Percentiles rank a stretch among this genome's conserved stretches.
phyloP scores from a whole-genome alignment of 73 alveolate genomes.

The Paramecium caudatum region DNA sequence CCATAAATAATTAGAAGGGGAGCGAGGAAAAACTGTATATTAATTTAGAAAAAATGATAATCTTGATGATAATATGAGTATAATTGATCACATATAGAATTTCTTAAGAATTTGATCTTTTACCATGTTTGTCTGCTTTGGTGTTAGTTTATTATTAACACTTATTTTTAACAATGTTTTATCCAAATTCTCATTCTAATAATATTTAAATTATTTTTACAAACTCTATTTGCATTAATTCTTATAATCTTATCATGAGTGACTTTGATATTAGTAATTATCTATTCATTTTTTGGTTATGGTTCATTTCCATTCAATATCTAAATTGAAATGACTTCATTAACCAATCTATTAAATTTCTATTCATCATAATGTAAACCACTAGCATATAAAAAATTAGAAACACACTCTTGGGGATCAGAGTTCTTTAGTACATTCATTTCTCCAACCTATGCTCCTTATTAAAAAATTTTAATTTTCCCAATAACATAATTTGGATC shows the following conservation, averaged over 20 bases:
- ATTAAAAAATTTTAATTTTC: constrained; percentile 3
- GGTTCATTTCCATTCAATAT: constrained; percentile 1
- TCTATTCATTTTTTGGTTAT: constrained; percentile 9
- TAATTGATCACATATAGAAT: neutral
- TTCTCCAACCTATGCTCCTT: neutral
- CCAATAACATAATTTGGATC: neutral
- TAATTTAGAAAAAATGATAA: constrained; percentile 29
- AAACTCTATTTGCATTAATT: constrained; percentile 40
- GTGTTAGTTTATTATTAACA: neutral
- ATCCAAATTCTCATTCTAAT: constrained; percentile 25
- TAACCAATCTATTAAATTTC: constrained; percentile 4
- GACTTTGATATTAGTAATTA: neutral
- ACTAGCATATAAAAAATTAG: neutral
- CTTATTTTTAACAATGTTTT: neutral
- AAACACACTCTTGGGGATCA: neutral
- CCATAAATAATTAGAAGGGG: neutral
- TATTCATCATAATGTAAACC: constrained; percentile 41
- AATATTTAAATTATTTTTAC: neutral
- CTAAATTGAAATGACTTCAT: constrained; percentile 5
- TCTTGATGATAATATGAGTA: constrained; percentile 40
- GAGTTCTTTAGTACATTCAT: neutral
- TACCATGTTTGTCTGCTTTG: neutral
- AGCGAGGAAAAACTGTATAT: neutral
- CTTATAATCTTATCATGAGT: constrained; percentile 20
- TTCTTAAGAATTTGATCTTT: neutral